Percentiles rank a stretch among this genome's conserved stretches.
Conservation (phyloP, 73 alveolate species). For the Tetrahymena thermophila region DNA sequence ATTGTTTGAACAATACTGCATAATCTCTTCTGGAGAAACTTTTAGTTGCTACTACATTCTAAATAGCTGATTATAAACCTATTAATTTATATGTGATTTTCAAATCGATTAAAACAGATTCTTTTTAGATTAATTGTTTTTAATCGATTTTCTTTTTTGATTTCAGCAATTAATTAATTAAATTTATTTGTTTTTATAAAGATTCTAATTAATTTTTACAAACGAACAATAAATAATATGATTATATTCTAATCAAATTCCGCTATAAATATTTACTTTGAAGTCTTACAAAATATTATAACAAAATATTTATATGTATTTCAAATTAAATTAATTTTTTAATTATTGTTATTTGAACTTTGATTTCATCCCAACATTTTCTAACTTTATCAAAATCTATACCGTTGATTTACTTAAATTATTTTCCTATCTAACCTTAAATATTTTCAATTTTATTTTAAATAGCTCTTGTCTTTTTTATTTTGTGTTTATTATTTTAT, state of each 20-base stretch:
- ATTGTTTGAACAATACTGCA: not conserved
- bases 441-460: too few relatives aligned
- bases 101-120: not conserved
- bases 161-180: not conserved
- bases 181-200: not conserved
- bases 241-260: not conserved
- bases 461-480: too few relatives aligned
- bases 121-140: not conserved
- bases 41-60: not conserved
- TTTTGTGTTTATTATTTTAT: too few relatives aligned
- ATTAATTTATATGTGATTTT: not conserved
- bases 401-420: too few relatives aligned
- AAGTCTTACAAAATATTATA: too few relatives aligned
- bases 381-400: not conserved
- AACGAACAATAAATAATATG: too few relatives aligned
- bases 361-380: not conserved
- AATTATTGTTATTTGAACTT: too few relatives aligned
- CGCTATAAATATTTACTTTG: not conserved
- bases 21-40: not conserved
- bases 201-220: not conserved
- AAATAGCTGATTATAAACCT: not conserved
- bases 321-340: too few relatives aligned
- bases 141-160: not conserved
- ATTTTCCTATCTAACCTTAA: too few relatives aligned
- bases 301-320: too few relatives aligned